Evolutionary conservation across 345 rosid genomes (phyloP).

Genomic region (Pistacia atlantica): DNA sequence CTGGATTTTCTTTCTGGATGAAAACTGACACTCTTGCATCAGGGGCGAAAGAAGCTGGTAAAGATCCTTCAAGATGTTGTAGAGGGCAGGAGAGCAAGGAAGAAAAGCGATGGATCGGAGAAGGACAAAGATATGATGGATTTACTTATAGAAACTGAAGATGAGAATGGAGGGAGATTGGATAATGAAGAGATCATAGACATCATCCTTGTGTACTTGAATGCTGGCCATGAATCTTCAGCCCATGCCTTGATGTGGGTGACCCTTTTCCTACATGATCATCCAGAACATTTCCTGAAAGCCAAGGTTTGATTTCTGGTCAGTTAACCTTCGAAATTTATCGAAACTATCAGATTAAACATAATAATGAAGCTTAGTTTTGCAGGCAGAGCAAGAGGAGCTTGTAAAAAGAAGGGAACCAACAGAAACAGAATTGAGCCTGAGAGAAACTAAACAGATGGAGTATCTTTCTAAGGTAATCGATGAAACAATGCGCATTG

Average conservation of each 20-base stretch:
- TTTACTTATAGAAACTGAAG: constrained; percentile 30
- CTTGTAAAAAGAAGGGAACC: constrained; percentile 32
- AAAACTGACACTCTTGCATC: not conserved
- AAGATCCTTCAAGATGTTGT: constrained; percentile 29
- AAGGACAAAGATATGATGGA: constrained; percentile 40
- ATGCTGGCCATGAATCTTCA: constrained; percentile 39
- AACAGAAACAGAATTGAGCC: constrained; percentile 32
- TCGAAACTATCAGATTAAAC: not conserved
- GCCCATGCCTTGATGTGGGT: constrained; percentile 37
- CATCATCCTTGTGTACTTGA: constrained; percentile 36
- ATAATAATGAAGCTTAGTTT: not conserved
- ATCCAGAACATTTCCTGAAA: constrained; percentile 34
- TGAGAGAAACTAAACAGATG: constrained; percentile 44
- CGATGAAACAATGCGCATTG: constrained; percentile 40
- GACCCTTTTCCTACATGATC: constrained; percentile 28
- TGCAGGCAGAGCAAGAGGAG: constrained; percentile 47
- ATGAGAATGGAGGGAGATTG: constrained; percentile 38
- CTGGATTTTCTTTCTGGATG: no score
- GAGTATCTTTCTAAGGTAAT: constrained; percentile 44
- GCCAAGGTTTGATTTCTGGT: constrained; percentile 30
- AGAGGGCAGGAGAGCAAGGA: constrained; percentile 21
- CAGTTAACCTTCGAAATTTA: not conserved
- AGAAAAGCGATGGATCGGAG: not conserved
- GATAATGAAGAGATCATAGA: constrained; percentile 36
- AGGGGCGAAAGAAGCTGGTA: constrained; percentile 39